Base-by-base conservation (phyloP, 495 filamentous ascomycete species). In the Hypomontagnella monticulosa region DNA sequence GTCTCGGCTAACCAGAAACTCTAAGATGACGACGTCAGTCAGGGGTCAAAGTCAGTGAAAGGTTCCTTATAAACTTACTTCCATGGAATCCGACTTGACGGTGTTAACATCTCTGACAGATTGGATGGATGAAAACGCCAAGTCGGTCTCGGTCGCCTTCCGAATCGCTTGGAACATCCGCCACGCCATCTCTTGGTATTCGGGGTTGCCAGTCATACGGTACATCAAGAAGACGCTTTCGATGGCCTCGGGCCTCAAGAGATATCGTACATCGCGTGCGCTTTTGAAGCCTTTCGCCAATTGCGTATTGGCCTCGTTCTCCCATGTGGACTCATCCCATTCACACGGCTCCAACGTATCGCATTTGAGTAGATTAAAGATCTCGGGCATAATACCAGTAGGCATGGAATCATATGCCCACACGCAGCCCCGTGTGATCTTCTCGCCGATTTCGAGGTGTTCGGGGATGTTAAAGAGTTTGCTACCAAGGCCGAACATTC, bases 381-480 rank as follows among this genome's bases (percentile, higher is more conserved):
- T 67, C 70, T 94, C 91, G 1, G 91, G 91, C 89, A 92, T 92
- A 63, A 94, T 88, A 5, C 90, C 91, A 0, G 86, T 86, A 14
- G 70, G 61, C 60, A 89, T 89, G n/a, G 84, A 78, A 57, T 88
- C 82, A 71, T 93, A 93, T 1, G 88, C 84, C 90, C 89, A 93
- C 9, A 91, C 85, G 67, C 91, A 94, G 19, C 91, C 91, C 55
- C 92, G 87, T 0, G 89, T 89, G 14, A 94, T 78, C 70, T 90
- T 89, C 37, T 79, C 74, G 10, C 86, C 91, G 36, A 92, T 79
- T 5, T 90, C 82, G 55, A 93, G 71, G 69, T 94, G 89, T 14
- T 81, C 79, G 4, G 85, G 79, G 37, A 85, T 80, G 7, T 81
- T 78, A 57, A 92, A 91, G 3, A 89, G 77, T 69, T 87, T 88